Conservation (phyloP, 2,329 filamentous ascomycete genomes). For the Aspergillus ochraceus region DNA sequence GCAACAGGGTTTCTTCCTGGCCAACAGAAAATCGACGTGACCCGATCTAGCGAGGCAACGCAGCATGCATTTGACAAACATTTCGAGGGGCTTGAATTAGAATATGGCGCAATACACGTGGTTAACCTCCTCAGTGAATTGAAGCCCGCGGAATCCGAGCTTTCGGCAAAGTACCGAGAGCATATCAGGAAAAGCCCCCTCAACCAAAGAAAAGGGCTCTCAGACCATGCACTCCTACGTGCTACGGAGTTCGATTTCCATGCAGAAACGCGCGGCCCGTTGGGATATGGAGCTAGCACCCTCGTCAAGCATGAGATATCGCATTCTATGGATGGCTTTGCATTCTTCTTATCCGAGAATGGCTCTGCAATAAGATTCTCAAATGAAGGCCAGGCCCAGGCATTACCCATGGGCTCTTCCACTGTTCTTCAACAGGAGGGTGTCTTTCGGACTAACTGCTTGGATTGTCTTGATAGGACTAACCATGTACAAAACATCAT, state of each 20-base stretch:
- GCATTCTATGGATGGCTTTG: slow-evolving; percentile 79
- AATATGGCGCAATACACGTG: slow-evolving; percentile 88
- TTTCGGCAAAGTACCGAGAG: slow-evolving; percentile 75
- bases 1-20: slow-evolving; percentile 81
- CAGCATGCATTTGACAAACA: slow-evolving; percentile 96
- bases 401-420: slow-evolving; percentile 48
- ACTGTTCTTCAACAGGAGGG: slow-evolving; percentile 88
- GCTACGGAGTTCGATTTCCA: slow-evolving; percentile 95
- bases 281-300: slow-evolving; percentile 87
- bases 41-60: slow-evolving; percentile 82
- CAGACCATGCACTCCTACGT: slow-evolving; percentile 72
- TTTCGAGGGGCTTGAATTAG: slow-evolving; percentile 80
- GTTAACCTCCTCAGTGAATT: slow-evolving; percentile 91
- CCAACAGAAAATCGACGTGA: slow-evolving; percentile 92
- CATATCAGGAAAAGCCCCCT: slow-evolving; percentile 75
- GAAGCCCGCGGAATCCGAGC: slow-evolving; percentile 81
- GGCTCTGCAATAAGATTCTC: slow-evolving; percentile 45
- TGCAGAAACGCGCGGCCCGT: slow-evolving; percentile 82
- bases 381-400: slow-evolving; percentile 44
- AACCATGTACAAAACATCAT: slow-evolving; percentile 96
- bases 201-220: slow-evolving; percentile 55
- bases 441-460: slow-evolving; percentile 92
- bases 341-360: slow-evolving; percentile 85
- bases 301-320: slow-evolving; percentile 78
- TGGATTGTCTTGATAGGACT: slow-evolving; percentile 93